Evolutionary conservation across 1,284 basidiomycete genomes (phyloP).

Genomic region (Gymnopus androsaceus): DNA sequence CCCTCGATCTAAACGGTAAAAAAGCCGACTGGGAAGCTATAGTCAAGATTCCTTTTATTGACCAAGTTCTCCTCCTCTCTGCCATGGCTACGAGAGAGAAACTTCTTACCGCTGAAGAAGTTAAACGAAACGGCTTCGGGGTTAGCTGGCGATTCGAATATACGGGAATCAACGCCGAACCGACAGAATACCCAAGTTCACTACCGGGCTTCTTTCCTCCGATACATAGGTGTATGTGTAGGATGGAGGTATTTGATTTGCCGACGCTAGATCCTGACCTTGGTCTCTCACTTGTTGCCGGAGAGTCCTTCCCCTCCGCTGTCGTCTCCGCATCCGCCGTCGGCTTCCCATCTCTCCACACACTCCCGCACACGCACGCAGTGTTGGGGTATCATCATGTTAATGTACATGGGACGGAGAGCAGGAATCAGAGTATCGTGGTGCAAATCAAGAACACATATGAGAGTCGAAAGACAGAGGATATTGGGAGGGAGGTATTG

Average conservation of each 20-base stretch:
- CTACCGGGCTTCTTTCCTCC: slow-evolving; percentile 94
- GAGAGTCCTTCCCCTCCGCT: too few species aligned
- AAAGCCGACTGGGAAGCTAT: slow-evolving; percentile 99
- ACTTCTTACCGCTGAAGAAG: slow-evolving; percentile 79
- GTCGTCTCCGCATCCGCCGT: too few species aligned
- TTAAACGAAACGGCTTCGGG: slow-evolving; percentile 76
- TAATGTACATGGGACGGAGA: slow-evolving; percentile 92
- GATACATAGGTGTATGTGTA: slow-evolving; percentile 80
- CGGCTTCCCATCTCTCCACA: slow-evolving; percentile 94
- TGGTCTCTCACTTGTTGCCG: slow-evolving; percentile 84
- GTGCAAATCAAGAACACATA: slow-evolving; percentile 81
- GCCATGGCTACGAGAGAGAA: slow-evolving; percentile 79
- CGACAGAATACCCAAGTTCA: slow-evolving; percentile 82
- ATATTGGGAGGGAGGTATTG: slow-evolving; percentile 75
- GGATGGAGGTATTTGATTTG: slow-evolving; percentile 80
- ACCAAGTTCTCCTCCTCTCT: slow-evolving; percentile 73
- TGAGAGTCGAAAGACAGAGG: slow-evolving; percentile 66
- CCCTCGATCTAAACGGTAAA: slow-evolving; percentile 96
- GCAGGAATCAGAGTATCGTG: slow-evolving; percentile 90
- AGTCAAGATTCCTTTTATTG: slow-evolving; percentile 98
- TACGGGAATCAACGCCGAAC: slow-evolving; percentile 56
- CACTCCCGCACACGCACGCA: slow-evolving; percentile 74
- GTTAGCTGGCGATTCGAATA: slow-evolving; percentile 81
- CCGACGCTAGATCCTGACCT: slow-evolving; percentile 69
- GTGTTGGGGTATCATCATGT: slow-evolving; percentile 85